Conservation (phyloP, 2,329 filamentous ascomycete species). For the Diaporthe sp. region DNA sequence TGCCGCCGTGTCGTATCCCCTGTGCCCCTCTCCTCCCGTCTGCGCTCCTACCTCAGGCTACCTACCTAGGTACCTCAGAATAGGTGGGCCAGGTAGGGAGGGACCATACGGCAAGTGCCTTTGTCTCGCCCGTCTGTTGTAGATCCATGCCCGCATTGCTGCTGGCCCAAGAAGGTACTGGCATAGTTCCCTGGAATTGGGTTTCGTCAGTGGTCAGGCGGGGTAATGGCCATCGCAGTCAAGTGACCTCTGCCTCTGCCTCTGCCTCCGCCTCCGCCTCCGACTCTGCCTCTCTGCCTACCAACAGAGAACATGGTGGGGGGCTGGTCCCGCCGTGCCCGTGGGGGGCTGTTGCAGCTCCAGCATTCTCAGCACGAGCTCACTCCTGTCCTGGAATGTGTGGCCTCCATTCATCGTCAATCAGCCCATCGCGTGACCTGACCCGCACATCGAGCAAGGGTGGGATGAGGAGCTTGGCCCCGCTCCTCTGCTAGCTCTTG, state of each 20-base stretch:
- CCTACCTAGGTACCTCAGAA: neutral
- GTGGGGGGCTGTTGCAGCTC: slow-evolving; percentile 4
- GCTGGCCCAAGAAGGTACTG: neutral
- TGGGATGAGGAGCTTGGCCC: slow-evolving; percentile 24
- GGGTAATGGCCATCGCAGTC: slow-evolving; percentile 14
- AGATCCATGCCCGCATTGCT: neutral
- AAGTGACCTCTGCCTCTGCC: slow-evolving; percentile 1
- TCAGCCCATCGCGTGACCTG: slow-evolving; percentile 35
- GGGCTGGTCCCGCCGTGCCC: neutral
- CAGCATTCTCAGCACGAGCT: neutral
- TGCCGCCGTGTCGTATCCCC: neutral
- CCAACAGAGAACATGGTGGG: neutral
- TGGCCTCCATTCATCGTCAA: neutral
- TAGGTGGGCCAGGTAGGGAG: neutral
- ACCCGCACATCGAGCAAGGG: slow-evolving; percentile 5
- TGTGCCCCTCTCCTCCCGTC: neutral
- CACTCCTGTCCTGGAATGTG: neutral
- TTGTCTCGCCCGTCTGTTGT: neutral
- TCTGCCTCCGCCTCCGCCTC: too few species aligned
- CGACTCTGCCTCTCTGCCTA: neutral
- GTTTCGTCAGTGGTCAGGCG: slow-evolving; percentile 26
- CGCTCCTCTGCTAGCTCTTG: neutral
- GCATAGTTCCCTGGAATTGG: slow-evolving; percentile 20
- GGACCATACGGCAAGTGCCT: neutral
- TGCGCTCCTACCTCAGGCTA: neutral